Base-by-base conservation (phyloP, 345 rosid species). In the Mercurialis annua region DNA sequence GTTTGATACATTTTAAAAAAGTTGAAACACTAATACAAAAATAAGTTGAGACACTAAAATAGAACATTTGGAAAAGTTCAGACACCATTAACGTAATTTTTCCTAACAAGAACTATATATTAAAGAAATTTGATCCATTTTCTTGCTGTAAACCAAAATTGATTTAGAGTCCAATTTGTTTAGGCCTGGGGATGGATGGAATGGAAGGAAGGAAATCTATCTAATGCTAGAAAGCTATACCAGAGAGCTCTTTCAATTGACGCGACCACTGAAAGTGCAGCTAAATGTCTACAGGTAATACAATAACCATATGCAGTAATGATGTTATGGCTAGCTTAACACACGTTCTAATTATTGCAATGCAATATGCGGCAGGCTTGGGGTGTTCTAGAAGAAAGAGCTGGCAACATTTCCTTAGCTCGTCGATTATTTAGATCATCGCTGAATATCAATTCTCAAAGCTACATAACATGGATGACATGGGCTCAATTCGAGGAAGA, bases 171-270 rank as follows among this genome's bases (percentile, higher is more conserved):
- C 61, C 61, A 52, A 54, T n/a, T 52, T 73, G 48, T 44, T 64
- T 72, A 94, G 99, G 99, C 91, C 61, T 94, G 99, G 99, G 97
- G 97, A 68, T 94, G 96, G 99, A 85, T 90, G 99, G 99, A 94
- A 66, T 90, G 99, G 99, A 90, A 90, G 70, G 97, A 94, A 85
- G 99, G 97, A 73, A 90, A 89, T 76, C 67, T 84, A 73, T 43
- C 84, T 24, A 77, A 86, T 4, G 99, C 99, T 24, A 86, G 96
- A 81, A 84, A 84, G 72, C 80, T 83, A 49, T 94, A 94, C 80
- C 90, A 87, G 77, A 84, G 58, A 79, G 95, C 90, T 66, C 81
- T 94, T 53, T 76, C 97, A 65, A 84, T 94, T 69, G 74, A 87
- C 71, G 71, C 96, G 27, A 80, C 76, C n/a, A 87, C 74, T 0